Evolutionary conservation across 2,329 filamentous ascomycete genomes (phyloP).

Genomic region (Trichophyton verrucosum): DNA sequence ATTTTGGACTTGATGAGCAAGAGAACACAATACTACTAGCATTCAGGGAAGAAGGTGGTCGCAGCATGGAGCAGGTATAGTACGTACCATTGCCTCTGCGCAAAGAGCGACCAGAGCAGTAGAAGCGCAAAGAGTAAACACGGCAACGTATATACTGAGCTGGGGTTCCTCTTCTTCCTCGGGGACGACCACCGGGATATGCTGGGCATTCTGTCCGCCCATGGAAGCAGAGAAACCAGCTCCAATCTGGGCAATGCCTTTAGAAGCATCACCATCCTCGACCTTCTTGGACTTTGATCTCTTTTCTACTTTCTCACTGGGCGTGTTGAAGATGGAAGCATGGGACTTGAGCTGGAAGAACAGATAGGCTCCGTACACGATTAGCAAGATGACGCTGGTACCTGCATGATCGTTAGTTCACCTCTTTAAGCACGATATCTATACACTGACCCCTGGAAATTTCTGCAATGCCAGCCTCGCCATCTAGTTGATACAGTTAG

Average conservation of each 20-base stretch:
- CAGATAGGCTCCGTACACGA: conserved; percentile 74
- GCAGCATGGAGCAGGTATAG: background rate
- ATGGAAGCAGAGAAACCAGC: conserved; percentile 38
- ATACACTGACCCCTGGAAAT: background rate
- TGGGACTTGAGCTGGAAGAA: conserved; percentile 89
- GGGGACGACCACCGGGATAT: conserved; percentile 40
- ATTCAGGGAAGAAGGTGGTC: no score
- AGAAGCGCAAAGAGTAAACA: conserved; percentile 57
- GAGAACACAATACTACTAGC: background rate
- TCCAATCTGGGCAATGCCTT: conserved; percentile 42
- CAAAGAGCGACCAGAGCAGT: conserved; percentile 73
- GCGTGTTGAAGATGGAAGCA: conserved; percentile 62
- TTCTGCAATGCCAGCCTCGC: background rate
- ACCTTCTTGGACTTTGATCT: conserved; percentile 27
- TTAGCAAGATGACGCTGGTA: conserved; percentile 50
- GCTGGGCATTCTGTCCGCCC: conserved; percentile 38
- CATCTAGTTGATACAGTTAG: conserved; percentile 61
- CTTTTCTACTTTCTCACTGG: conserved; percentile 64
- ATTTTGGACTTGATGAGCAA: background rate
- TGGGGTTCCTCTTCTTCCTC: conserved; percentile 64
- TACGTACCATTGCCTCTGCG: conserved; percentile 34
- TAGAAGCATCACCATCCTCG: conserved; percentile 38
- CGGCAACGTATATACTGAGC: conserved; percentile 50
- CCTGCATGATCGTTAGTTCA: conserved; percentile 1
- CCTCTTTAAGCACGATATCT: conserved; percentile 44